These are phyloP conservation scores for Leptographium wingfieldii DNA, from an alignment of 2,329 filamentous ascomycete genomes.

Conservation along the genomic window DNA sequence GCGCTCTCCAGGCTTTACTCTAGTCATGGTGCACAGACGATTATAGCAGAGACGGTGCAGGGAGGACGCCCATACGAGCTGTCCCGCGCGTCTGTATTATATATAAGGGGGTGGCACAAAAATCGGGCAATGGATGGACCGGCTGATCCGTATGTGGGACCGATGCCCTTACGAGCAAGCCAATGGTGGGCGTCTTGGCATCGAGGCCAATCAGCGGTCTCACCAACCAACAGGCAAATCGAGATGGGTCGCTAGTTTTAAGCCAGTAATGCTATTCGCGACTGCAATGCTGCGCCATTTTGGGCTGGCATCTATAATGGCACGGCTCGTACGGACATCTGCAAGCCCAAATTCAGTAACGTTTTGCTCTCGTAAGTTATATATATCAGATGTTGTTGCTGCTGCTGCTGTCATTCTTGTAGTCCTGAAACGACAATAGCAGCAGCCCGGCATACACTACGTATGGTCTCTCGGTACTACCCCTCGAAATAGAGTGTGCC, in stretches of 20 bases:
- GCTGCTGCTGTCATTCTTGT: neutral
- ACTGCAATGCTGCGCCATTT: neutral
- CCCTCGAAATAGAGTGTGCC: neutral
- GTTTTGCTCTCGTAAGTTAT: neutral
- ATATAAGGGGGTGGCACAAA: neutral
- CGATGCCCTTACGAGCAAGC: conserved; percentile 4
- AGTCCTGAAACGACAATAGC: neutral
- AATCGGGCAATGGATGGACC: neutral
- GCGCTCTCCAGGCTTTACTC: conserved; percentile 8
- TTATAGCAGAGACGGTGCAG: neutral
- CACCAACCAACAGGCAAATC: neutral
- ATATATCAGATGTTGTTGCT: neutral
- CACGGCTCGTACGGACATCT: neutral
- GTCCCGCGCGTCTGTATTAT: neutral
- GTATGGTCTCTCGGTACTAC: too few species aligned
- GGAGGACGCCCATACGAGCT: neutral
- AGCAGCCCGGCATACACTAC: neutral
- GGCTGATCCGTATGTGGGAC: neutral
- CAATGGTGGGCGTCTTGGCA: neutral
- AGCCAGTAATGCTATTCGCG: too few species aligned
- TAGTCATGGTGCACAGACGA: conserved; percentile 2
- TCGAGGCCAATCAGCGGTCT: neutral
- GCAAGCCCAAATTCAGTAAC: neutral
- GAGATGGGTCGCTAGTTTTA: too few species aligned
- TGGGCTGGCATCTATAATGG: neutral